phyloP scores from a whole-genome alignment of 108 stramenopile genomes.

The Conticribra weissflogii region DNA sequence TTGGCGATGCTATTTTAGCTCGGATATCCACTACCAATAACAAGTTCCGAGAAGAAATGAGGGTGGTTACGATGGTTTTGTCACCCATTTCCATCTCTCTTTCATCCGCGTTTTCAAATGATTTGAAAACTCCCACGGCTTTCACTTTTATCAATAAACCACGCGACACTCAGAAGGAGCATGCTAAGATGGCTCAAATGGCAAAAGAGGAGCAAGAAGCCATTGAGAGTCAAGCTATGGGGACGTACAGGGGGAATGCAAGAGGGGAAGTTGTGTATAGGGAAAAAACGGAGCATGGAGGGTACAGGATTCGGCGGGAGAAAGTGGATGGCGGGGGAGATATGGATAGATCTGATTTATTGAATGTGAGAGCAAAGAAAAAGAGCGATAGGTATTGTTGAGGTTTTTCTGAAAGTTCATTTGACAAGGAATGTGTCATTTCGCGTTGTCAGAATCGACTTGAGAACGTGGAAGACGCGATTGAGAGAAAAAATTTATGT shows the following conservation, averaged over 20 bases:
- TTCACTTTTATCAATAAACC: slow-evolving; percentile 76
- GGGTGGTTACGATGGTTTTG: slow-evolving; percentile 80
- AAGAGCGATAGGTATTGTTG: slow-evolving; percentile 87
- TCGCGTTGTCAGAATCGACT: no score
- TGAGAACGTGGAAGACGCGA: no score
- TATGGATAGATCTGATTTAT: slow-evolving; percentile 61
- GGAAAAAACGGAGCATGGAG: slow-evolving; percentile 79
- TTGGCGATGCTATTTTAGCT: slow-evolving; percentile 72
- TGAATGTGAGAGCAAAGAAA: slow-evolving; percentile 71
- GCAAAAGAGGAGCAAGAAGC: slow-evolving; percentile 47
- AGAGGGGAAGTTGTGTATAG: slow-evolving; percentile 69
- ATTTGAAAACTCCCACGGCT: slow-evolving; percentile 52
- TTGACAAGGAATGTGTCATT: no score
- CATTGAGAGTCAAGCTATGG: slow-evolving; percentile 61
- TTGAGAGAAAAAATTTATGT: no score
- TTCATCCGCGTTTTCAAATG: slow-evolving; percentile 63
- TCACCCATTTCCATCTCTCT: slow-evolving; percentile 64
- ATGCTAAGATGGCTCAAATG: slow-evolving; percentile 34
- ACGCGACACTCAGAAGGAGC: slow-evolving; percentile 49
- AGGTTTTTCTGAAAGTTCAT: no score
- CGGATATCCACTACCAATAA: slow-evolving; percentile 10
- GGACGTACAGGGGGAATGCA: slow-evolving; percentile 57
- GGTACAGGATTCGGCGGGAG: slow-evolving; percentile 71
- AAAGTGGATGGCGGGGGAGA: slow-evolving; percentile 32
- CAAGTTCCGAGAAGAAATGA: slow-evolving; percentile 56